Base-by-base conservation (phyloP, 2,329 filamentous ascomycete genomes). In the Colletotrichum incanum region DNA sequence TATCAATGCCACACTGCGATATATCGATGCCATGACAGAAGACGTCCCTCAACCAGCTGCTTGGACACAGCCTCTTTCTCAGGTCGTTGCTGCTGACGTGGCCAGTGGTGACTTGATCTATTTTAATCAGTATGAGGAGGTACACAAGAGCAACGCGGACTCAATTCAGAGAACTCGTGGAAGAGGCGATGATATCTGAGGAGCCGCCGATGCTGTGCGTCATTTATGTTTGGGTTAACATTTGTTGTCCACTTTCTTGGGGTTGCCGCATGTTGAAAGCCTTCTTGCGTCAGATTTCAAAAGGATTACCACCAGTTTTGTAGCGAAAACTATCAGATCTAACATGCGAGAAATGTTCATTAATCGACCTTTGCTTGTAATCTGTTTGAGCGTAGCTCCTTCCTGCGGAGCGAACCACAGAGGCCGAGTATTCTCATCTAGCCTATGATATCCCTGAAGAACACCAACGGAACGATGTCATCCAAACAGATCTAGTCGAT, bases 51-150 rank as follows among this genome's bases (percentile, higher is more conserved):
- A 65, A n/a, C 70, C 70, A 5, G 60, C 37, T 8, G 70, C 70
- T 18, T 72, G 70, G 70, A 65, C 45, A 5, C 56, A 65, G 39
- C 65, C 70, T 41, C 28, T 72, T 37, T 72, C 70, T 0, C 70
- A 72, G 34, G 70, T 72, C 2, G 70, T 72, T 14, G 70, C 66
- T 18, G 65, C 56, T 6, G 70, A 72, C 34, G 60, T 72, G 2
- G 60, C 59, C 9, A 60, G 62, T 20, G 70, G 70, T 8, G 59
- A 72, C n/a, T n/a, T 72, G 45, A 72, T 72, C 16, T 72, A 72
- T 31, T 72, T 72, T 28, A 39, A 43, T 18, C 70, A 72, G 26
- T 72, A 72, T 31, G 70, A 72, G 39, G 70, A 72, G n/a, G 70
- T 72, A 8, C 70, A 72, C 31, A 69, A 65, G 26, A 72, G 65